Evolutionary conservation across 441 rosid genomes (phyloP).

Genomic region (Pelargonium cotyledonis): DNA sequence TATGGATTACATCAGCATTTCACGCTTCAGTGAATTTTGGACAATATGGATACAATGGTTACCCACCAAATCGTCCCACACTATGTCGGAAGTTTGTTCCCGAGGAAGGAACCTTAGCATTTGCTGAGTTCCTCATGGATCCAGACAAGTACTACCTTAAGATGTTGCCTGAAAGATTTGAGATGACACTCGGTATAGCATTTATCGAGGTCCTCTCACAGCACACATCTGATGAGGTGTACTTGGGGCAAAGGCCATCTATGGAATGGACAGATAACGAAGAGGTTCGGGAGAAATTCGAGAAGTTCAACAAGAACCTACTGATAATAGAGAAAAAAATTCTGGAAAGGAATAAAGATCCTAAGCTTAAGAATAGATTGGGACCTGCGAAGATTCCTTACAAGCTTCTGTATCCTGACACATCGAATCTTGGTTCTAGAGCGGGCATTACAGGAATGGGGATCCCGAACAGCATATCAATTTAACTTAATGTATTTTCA

Average conservation of each 20-base stretch:
- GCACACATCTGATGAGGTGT: slow-evolving; percentile 47
- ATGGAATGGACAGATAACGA: slow-evolving; percentile 42
- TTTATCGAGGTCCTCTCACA: slow-evolving; percentile 45
- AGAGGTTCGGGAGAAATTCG: slow-evolving; percentile 34
- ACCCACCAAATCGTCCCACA: slow-evolving; percentile 54
- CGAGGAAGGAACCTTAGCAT: slow-evolving; percentile 44
- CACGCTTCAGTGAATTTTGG: slow-evolving; percentile 64
- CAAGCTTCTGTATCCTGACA: slow-evolving; percentile 38
- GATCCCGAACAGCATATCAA: slow-evolving; percentile 55
- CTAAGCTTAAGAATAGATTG: slow-evolving; percentile 40
- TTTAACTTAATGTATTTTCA: slow-evolving; percentile 27
- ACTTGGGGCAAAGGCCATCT: slow-evolving; percentile 44
- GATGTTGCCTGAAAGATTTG: slow-evolving; percentile 47
- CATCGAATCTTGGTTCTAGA: slow-evolving; percentile 20
- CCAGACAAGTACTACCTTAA: slow-evolving; percentile 50
- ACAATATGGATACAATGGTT: slow-evolving; percentile 51
- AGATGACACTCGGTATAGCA: slow-evolving; percentile 42
- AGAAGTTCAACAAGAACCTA: slow-evolving; percentile 36
- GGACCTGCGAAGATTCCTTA: slow-evolving; percentile 54
- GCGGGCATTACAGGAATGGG: slow-evolving; percentile 41
- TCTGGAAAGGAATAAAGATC: slow-evolving; percentile 36
- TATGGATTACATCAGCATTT: slow-evolving; percentile 60
- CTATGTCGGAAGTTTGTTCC: slow-evolving; percentile 47
- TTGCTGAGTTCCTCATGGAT: slow-evolving; percentile 45
- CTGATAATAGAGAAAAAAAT: slow-evolving; percentile 37